Conservation (phyloP, 2,329 filamentous ascomycete genomes). For the Pseudohalonectria lignicola region DNA sequence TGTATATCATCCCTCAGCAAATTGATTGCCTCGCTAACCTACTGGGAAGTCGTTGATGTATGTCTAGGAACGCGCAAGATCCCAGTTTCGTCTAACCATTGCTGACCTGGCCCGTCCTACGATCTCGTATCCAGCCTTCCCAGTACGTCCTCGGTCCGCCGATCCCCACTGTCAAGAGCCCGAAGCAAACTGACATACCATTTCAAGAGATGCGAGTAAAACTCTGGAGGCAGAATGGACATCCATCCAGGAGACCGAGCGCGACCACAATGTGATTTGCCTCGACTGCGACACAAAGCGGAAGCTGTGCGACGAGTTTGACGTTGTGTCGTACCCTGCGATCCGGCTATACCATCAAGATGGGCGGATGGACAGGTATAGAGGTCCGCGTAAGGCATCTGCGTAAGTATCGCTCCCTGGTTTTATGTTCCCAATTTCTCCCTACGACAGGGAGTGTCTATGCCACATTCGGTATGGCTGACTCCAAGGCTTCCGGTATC, state of each 20-base stretch:
- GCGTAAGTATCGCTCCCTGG: constrained; percentile 22
- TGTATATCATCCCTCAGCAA: background rate
- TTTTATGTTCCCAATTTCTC: background rate
- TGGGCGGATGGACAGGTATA: constrained; percentile 24
- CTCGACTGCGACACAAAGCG: constrained; percentile 27
- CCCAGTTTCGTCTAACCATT: too few relatives aligned
- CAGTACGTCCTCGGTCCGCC: too few relatives aligned
- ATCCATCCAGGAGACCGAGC: constrained; percentile 11
- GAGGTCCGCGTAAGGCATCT: constrained; percentile 27
- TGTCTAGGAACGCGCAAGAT: too few relatives aligned
- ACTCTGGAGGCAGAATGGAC: constrained; percentile 24
- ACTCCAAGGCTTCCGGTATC: background rate
- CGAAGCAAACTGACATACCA: too few relatives aligned
- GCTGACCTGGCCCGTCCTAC: too few relatives aligned
- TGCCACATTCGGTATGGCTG: background rate
- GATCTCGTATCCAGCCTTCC: too few relatives aligned
- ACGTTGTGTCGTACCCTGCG: constrained; percentile 32
- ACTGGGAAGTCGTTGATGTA: constrained; percentile 7
- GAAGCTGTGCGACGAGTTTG: constrained; percentile 26
- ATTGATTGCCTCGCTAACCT: background rate
- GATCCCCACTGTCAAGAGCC: too few relatives aligned
- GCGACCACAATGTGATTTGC: constrained; percentile 15
- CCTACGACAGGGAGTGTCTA: background rate
- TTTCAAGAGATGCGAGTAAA: constrained; percentile 19
- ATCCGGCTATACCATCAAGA: constrained; percentile 29